Evolutionary conservation across 2,329 filamentous ascomycete species (phyloP).

Genomic region (Alternaria triticina): DNA sequence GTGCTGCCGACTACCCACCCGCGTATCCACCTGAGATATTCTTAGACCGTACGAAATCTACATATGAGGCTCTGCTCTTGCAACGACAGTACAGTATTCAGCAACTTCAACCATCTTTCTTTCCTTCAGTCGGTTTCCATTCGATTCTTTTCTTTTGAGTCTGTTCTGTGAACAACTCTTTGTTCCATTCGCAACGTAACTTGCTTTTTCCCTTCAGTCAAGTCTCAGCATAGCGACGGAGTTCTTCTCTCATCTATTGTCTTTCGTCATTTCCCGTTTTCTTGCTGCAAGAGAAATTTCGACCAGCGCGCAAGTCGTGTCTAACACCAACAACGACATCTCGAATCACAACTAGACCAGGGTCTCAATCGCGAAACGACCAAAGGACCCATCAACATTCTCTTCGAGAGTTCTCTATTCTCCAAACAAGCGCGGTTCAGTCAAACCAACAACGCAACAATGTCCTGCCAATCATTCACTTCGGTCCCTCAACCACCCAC

Average conservation of each 20-base stretch:
- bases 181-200: not conserved
- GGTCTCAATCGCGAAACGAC: not conserved
- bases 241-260: not conserved
- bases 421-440: too few species aligned
- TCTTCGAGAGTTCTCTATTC: too few species aligned
- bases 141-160: slow-evolving; percentile 13
- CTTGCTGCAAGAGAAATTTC: not conserved
- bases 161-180: slow-evolving; percentile 25
- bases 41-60: slow-evolving; percentile 11
- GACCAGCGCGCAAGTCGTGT: slow-evolving; percentile 6
- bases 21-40: slow-evolving; percentile 18
- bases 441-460: too few species aligned
- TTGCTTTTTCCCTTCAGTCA: slow-evolving; percentile 3
- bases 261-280: not conserved
- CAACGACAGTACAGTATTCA: not conserved
- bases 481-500: slow-evolving; percentile 32
- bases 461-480: slow-evolving; percentile 22
- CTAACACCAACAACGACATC: not conserved
- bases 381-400: not conserved
- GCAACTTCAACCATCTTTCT: slow-evolving; percentile 8
- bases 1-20: slow-evolving; percentile 13
- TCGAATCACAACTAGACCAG: not conserved
- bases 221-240: slow-evolving; percentile 10
- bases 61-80: slow-evolving; percentile 13
- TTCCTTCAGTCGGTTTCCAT: slow-evolving; percentile 10